These are phyloP conservation scores for Cydonia oblonga DNA, from an alignment of 331 rosid genomes.

Conservation along the genomic window DNA sequence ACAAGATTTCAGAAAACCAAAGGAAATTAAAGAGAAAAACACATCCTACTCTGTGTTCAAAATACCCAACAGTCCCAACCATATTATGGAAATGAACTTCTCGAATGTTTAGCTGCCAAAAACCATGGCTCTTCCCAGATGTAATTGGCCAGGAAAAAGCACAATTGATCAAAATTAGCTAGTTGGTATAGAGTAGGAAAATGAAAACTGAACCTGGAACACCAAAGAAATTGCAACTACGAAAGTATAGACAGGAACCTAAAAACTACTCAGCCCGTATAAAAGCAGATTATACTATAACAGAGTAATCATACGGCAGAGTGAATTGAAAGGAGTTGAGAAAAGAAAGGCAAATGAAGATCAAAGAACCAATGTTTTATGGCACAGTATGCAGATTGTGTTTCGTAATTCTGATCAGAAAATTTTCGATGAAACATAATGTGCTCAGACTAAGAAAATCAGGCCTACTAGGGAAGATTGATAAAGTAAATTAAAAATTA, in stretches of 20 bases:
- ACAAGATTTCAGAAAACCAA: constrained; percentile 11
- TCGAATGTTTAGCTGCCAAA: background rate
- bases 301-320: background rate
- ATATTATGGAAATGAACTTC: background rate
- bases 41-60: background rate
- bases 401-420: background rate
- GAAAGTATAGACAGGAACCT: background rate
- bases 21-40: background rate
- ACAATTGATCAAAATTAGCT: background rate
- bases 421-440: background rate
- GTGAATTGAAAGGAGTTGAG: background rate
- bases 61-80: background rate
- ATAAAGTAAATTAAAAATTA: background rate
- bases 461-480: too few species aligned
- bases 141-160: background rate
- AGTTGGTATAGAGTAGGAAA: background rate
- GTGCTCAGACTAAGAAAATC: background rate
- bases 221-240: background rate
- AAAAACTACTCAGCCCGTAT: background rate
- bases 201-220: background rate
- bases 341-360: background rate
- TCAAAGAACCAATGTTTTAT: background rate
- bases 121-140: background rate
- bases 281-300: background rate
- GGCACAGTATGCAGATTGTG: background rate